Conservation (phyloP, 306 rosid species). For the Cicer cuneatum region DNA sequence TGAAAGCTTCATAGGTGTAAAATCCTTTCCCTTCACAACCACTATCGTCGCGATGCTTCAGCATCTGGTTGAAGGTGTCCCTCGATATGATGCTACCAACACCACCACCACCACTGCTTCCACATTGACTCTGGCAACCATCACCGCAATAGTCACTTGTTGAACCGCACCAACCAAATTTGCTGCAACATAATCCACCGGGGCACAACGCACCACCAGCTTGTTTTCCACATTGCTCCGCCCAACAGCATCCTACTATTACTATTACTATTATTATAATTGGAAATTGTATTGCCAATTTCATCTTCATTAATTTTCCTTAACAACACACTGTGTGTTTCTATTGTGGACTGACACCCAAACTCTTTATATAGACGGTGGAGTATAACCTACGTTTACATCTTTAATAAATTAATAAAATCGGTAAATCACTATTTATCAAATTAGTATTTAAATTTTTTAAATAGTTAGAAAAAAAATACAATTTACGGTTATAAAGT, state of each 20-base stretch:
- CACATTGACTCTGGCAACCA: conserved; percentile 62
- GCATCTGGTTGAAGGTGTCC: conserved; percentile 53
- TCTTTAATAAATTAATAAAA: too few relatives aligned
- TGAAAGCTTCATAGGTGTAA: conserved; percentile 65
- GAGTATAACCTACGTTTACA: too few relatives aligned
- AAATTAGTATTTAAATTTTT: too few relatives aligned
- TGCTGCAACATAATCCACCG: conserved; percentile 60
- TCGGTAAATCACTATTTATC: too few relatives aligned
- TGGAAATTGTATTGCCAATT: not conserved
- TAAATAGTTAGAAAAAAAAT: too few relatives aligned
- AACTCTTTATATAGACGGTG: too few relatives aligned
- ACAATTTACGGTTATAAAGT: too few relatives aligned
- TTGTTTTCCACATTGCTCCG: conserved; percentile 51
- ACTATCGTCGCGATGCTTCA: conserved; percentile 53
- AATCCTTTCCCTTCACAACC: conserved; percentile 51
- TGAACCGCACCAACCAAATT: conserved; percentile 62
- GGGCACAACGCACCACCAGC: conserved; percentile 59
- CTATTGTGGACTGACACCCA: too few relatives aligned
- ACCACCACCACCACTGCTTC: conserved; percentile 8
- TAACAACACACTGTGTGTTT: too few relatives aligned
- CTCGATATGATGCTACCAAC: conserved; percentile 45
- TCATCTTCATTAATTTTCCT: too few relatives aligned
- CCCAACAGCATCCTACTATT: not conserved
- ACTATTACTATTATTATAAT: not conserved
- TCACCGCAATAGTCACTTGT: conserved; percentile 28